Evolutionary conservation across 176 grass and related monocot genomes (phyloP).

Genomic region (Otatea glauca): DNA sequence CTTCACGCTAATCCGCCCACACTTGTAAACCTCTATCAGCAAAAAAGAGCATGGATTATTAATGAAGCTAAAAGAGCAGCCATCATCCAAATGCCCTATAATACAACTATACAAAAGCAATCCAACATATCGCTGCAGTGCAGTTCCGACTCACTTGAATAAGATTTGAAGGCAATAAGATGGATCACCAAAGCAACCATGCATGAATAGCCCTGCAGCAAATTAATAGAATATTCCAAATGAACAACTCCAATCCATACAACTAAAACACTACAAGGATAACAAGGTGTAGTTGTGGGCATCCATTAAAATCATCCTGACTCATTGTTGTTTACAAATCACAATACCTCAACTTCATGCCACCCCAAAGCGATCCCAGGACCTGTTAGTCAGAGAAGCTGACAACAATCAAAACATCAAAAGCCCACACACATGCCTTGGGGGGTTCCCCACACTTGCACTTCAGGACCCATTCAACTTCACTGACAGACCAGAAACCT

Average conservation of each 20-base stretch:
- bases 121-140: neutral
- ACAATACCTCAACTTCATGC: neutral
- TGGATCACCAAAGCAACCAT: neutral
- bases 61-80: neutral
- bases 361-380: slow-evolving; percentile 1
- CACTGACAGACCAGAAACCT: slow-evolving; percentile 16
- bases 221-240: neutral
- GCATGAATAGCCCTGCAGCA: neutral
- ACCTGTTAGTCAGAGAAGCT: slow-evolving; percentile 5
- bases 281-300: neutral
- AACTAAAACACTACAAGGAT: neutral
- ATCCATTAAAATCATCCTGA: neutral
- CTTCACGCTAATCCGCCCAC: neutral
- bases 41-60: neutral
- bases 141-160: neutral
- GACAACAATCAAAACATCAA: slow-evolving; percentile 23
- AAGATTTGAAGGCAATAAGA: neutral
- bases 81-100: neutral
- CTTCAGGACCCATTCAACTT: neutral
- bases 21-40: neutral
- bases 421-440: neutral
- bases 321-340: neutral
- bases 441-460: neutral
- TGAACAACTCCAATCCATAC: neutral
- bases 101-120: neutral